Percentiles rank a stretch among this genome's conserved stretches.
Conservation (phyloP, 2,329 filamentous ascomycete genomes). For the Xylaria sp. region DNA sequence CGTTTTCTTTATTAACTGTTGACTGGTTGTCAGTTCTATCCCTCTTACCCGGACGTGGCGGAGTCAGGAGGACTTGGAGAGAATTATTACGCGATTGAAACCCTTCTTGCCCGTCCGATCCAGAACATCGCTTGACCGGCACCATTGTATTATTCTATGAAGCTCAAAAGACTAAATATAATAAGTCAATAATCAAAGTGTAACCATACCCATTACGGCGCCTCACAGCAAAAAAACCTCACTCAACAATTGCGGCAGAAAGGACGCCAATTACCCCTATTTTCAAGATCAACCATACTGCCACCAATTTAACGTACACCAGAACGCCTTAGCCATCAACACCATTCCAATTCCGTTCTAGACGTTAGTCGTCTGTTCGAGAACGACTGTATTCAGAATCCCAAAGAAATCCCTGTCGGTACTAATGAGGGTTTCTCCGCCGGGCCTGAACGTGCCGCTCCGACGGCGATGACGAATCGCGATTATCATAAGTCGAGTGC, state of each 20-base stretch:
- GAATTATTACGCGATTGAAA: too few relatives aligned
- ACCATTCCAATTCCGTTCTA: background rate
- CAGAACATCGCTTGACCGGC: background rate
- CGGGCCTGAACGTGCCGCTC: background rate
- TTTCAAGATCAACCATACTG: background rate
- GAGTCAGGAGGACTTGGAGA: too few relatives aligned
- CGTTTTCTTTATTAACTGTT: too few relatives aligned
- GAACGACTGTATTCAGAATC: slow-evolving; percentile 10
- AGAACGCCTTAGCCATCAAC: background rate
- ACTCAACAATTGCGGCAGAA: background rate
- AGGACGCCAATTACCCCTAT: background rate
- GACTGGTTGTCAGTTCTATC: too few relatives aligned
- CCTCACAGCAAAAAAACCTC: background rate
- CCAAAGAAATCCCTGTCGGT: slow-evolving; percentile 22
- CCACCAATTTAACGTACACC: background rate
- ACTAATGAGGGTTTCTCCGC: background rate
- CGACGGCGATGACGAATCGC: background rate
- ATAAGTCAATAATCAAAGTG: slow-evolving; percentile 12
- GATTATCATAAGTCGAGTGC: background rate
- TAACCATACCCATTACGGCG: slow-evolving; percentile 15
- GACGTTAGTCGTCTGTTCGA: background rate
- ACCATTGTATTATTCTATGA: background rate
- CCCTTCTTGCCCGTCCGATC: too few relatives aligned
- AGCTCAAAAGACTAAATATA: slow-evolving; percentile 1
- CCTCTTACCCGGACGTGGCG: too few relatives aligned